Evolutionary conservation across 2,329 filamentous ascomycete genomes (phyloP).

Genomic region (Chaetomium globosum): DNA sequence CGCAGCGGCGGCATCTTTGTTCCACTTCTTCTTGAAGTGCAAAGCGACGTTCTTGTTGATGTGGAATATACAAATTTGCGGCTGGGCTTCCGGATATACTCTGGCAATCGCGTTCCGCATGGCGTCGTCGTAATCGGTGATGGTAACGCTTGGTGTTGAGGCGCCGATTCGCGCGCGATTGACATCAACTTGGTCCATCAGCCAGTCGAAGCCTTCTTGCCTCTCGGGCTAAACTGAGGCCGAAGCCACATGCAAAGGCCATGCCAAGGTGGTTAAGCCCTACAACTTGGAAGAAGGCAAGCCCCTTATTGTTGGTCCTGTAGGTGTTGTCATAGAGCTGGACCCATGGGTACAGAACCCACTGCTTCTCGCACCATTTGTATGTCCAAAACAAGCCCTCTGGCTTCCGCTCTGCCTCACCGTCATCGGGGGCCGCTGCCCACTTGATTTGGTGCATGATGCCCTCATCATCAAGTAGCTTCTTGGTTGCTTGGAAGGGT

Average conservation of each 20-base stretch:
- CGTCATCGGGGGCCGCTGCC: too few relatives aligned
- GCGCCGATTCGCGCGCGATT: background rate
- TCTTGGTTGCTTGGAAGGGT: background rate
- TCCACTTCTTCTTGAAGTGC: background rate
- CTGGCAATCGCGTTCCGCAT: background rate
- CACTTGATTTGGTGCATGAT: background rate
- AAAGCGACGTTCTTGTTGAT: conserved; percentile 7
- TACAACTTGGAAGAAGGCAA: background rate
- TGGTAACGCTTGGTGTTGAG: background rate
- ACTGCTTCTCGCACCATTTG: conserved; percentile 1
- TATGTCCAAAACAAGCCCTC: conserved; percentile 2
- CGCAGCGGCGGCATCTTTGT: background rate
- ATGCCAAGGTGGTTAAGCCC: too few relatives aligned
- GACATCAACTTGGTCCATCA: conserved; percentile 1
- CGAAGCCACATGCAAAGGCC: too few relatives aligned
- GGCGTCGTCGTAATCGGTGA: conserved; percentile 4
- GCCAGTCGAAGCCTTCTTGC: conserved; percentile 4
- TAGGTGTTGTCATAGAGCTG: background rate
- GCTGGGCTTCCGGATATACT: background rate
- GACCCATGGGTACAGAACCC: background rate
- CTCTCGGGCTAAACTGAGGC: too few relatives aligned
- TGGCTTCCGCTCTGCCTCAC: too few relatives aligned
- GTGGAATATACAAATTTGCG: conserved; percentile 3
- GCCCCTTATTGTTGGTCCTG: conserved; percentile 8
- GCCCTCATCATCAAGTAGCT: background rate